Conservation (phyloP, 1,284 basidiomycete genomes). For the Sporisorium iseilematis-ciliati region DNA sequence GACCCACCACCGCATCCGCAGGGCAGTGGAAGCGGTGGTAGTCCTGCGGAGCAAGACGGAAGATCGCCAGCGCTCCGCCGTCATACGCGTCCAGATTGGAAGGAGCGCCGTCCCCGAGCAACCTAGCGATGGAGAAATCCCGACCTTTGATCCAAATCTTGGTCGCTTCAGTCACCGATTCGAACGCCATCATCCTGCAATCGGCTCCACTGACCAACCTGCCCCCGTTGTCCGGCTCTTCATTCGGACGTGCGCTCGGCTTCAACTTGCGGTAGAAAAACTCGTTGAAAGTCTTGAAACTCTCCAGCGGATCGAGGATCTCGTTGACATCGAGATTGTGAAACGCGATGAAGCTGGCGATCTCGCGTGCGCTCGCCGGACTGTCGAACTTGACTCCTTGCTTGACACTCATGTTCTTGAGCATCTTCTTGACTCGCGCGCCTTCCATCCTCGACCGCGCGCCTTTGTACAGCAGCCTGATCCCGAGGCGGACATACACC, state of each 20-base stretch:
- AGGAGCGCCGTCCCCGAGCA: slow-evolving; percentile 77
- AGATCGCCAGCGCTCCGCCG: slow-evolving; percentile 80
- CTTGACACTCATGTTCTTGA: slow-evolving; percentile 91
- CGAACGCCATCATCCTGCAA: slow-evolving; percentile 93
- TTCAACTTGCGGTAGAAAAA: slow-evolving; percentile 95
- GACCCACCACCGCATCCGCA: slow-evolving; percentile 78
- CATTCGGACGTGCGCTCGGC: slow-evolving; percentile 81
- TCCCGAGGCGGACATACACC: slow-evolving; percentile 91
- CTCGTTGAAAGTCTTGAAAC: slow-evolving; percentile 88
- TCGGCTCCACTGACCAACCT: slow-evolving; percentile 89
- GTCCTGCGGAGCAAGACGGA: slow-evolving; percentile 83
- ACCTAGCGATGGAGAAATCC: slow-evolving; percentile 83
- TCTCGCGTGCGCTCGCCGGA: slow-evolving; percentile 84
- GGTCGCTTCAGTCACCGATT: slow-evolving; percentile 85
- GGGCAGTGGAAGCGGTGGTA: slow-evolving; percentile 97
- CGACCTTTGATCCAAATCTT: slow-evolving; percentile 96
- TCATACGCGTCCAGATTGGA: slow-evolving; percentile 76
- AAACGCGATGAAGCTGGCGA: slow-evolving; percentile 88
- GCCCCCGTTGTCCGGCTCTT: slow-evolving; percentile 79
- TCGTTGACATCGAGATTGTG: slow-evolving; percentile 86
- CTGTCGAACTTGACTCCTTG: slow-evolving; percentile 94
- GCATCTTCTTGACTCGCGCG: slow-evolving; percentile 80
- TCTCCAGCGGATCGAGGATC: slow-evolving; percentile 82
- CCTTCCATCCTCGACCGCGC: slow-evolving; percentile 91
- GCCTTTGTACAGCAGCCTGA: slow-evolving; percentile 91